Conservation (phyloP, 441 rosid genomes). For the Arabidopsis lyrata region DNA sequence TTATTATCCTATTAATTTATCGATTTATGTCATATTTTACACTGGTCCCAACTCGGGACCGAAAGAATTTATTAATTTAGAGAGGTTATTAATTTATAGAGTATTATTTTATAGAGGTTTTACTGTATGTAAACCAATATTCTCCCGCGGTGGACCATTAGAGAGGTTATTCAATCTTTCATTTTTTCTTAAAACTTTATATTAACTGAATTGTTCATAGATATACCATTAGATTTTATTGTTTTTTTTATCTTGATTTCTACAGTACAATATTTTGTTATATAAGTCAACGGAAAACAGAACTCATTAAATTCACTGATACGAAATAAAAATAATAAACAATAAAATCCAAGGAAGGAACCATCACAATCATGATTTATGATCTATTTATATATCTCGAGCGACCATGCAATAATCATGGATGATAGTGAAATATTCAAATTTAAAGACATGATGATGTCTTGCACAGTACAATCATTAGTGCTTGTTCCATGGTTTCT, state of each 20-base stretch:
- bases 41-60: too few relatives aligned
- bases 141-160: too few relatives aligned
- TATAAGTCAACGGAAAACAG: constrained; percentile 19
- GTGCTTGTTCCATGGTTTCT: constrained; percentile 8
- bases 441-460: background rate
- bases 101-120: too few relatives aligned
- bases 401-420: constrained; percentile 34
- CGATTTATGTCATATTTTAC: too few relatives aligned
- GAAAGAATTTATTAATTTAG: too few relatives aligned
- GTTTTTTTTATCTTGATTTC: background rate
- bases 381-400: background rate
- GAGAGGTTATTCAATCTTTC: too few relatives aligned
- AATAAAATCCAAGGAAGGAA: background rate
- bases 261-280: background rate
- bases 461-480: background rate
- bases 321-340: background rate
- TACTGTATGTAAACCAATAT: too few relatives aligned
- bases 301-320: constrained; percentile 42
- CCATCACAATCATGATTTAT: background rate
- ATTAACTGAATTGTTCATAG: too few relatives aligned
- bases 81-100: too few relatives aligned
- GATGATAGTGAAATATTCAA: constrained; percentile 11
- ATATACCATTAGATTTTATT: too few relatives aligned
- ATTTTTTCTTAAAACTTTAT: too few relatives aligned
- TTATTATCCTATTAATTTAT: too few relatives aligned